Conservation (phyloP, 352 stramenopile genomes). For the Globisporangium rhizosaccharum region DNA sequence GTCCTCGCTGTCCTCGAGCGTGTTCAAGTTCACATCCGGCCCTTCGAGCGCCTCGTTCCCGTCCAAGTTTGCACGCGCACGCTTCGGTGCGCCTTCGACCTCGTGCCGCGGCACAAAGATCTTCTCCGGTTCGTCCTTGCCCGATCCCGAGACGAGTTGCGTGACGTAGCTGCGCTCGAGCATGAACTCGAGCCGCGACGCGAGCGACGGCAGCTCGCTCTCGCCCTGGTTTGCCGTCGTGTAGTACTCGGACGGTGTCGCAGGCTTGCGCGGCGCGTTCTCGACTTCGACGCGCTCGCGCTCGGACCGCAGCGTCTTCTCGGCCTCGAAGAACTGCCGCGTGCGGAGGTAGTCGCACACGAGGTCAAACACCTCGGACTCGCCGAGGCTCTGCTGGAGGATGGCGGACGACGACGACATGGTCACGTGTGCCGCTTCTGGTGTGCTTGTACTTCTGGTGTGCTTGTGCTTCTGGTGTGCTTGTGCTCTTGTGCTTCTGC, state of each 20-base stretch:
- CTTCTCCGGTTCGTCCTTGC: conserved; percentile 54
- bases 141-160: conserved; percentile 66
- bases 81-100: conserved; percentile 35
- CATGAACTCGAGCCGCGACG: conserved; percentile 72
- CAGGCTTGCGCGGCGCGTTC: conserved; percentile 9
- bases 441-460: too few relatives aligned
- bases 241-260: conserved; percentile 20
- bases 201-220: conserved; percentile 25
- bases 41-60: conserved; percentile 62
- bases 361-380: conserved; percentile 84
- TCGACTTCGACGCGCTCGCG: conserved; percentile 36
- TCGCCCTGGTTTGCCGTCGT: conserved; percentile 30
- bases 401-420: conserved; percentile 57
- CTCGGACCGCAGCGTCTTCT: conserved; percentile 66
- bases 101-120: conserved; percentile 77
- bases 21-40: conserved; percentile 27
- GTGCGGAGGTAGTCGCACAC: conserved; percentile 86
- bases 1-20: conserved; percentile 26
- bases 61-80: conserved; percentile 61
- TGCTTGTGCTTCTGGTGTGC: too few relatives aligned
- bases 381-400: conserved; percentile 73
- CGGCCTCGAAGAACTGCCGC: conserved; percentile 82
- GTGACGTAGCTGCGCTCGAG: conserved; percentile 84
- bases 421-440: not conserved
- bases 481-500: too few relatives aligned